Conservation (phyloP, 345 rosid genomes). For the Lepidium aucheri region DNA sequence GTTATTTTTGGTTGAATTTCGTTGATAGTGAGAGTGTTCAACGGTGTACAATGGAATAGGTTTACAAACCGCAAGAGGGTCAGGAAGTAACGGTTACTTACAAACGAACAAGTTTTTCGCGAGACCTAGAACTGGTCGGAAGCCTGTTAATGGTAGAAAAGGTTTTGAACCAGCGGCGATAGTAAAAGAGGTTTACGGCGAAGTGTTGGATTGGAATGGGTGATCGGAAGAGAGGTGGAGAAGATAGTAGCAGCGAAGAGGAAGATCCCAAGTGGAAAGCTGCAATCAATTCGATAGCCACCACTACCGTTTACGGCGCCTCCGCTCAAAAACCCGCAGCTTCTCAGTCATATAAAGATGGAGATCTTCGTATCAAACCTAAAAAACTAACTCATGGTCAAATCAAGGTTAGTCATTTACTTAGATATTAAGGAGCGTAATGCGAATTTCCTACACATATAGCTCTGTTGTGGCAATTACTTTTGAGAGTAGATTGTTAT, state of each 20-base stretch:
- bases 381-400: constrained; percentile 66
- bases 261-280: constrained; percentile 75
- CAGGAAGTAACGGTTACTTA: constrained; percentile 96
- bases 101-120: too few relatives aligned
- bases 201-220: constrained; percentile 23
- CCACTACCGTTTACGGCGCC: constrained; percentile 42
- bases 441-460: neutral
- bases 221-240: constrained; percentile 12
- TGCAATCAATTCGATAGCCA: constrained; percentile 59
- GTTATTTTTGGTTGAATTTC: too few relatives aligned
- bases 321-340: constrained; percentile 17
- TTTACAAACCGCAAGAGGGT: constrained; percentile 87
- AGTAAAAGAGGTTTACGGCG: neutral
- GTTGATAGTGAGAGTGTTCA: neutral
- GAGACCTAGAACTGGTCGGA: too few relatives aligned
- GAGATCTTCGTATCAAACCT: constrained; percentile 29
- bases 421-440: neutral
- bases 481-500: neutral
- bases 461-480: too few relatives aligned
- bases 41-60: constrained; percentile 92
- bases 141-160: too few relatives aligned
- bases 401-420: constrained; percentile 44
- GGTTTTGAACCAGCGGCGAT: too few relatives aligned
- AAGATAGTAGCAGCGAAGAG: constrained; percentile 50
- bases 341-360: constrained; percentile 20